phyloP scores from a whole-genome alignment of 331 rosid species.

The Pyracantha coccinea region DNA sequence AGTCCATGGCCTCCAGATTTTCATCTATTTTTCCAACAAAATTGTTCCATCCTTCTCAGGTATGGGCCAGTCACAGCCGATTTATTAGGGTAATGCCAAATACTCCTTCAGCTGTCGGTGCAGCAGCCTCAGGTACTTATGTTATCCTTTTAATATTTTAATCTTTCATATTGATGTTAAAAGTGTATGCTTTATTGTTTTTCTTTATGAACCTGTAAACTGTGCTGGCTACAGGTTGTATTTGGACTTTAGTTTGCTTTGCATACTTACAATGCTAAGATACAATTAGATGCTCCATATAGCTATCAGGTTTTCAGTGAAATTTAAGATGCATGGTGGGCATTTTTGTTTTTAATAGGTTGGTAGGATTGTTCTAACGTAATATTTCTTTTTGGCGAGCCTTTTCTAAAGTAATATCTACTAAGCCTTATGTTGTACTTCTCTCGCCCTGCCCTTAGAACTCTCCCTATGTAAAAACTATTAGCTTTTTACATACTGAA shows the following conservation, averaged over 20 bases:
- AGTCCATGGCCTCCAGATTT: background rate
- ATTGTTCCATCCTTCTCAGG: conserved; percentile 29
- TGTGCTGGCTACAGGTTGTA: background rate
- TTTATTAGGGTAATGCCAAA: conserved; percentile 94
- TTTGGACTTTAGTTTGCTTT: too few relatives aligned
- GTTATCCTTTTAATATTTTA: background rate
- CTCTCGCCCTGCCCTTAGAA: background rate
- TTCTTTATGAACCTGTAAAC: background rate
- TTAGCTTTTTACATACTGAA: background rate
- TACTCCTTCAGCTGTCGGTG: conserved; percentile 83
- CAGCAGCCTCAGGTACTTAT: conserved; percentile 77
- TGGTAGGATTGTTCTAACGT: background rate
- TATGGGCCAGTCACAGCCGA: conserved; percentile 73
- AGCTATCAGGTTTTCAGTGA: background rate
- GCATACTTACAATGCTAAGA: background rate
- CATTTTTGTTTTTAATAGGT: background rate
- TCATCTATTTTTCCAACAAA: background rate
- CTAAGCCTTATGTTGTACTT: background rate
- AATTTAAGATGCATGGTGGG: background rate
- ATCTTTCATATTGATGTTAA: background rate
- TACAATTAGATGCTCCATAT: background rate
- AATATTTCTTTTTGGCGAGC: background rate
- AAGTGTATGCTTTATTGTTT: background rate
- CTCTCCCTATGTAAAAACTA: background rate
- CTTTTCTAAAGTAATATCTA: background rate